Conservation (phyloP, 2,329 filamentous ascomycete genomes). For the Scedosporium apiospermum region DNA sequence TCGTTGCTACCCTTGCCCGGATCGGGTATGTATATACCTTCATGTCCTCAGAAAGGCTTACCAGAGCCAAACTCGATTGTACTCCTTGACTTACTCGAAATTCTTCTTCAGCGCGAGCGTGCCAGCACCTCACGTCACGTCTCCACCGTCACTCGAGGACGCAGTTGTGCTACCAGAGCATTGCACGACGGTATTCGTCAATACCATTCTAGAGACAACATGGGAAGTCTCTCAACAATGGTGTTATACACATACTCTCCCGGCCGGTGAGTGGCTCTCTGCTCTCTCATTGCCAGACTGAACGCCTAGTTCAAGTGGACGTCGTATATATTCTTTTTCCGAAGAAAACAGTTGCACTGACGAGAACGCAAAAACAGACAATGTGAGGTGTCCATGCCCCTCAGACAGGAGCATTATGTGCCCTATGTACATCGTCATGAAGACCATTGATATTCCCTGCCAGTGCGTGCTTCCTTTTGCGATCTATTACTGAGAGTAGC, state of each 20-base stretch:
- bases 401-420: not conserved
- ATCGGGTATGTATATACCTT: not conserved
- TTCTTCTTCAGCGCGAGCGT: not conserved
- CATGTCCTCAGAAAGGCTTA: not conserved
- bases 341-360: not conserved
- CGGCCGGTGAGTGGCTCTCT: not conserved
- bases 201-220: not conserved
- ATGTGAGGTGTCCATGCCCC: not conserved
- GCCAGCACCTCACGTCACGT: not conserved
- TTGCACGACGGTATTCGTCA: not conserved
- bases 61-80: not conserved
- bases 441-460: not conserved
- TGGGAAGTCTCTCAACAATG: not conserved
- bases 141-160: not conserved
- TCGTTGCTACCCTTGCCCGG: not conserved
- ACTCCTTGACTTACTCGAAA: not conserved
- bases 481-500: not conserved
- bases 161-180: not conserved
- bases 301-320: too few species aligned
- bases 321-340: too few species aligned
- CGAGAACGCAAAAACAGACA: not conserved
- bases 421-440: not conserved
- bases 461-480: not conserved
- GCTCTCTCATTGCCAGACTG: too few species aligned
- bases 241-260: not conserved